These are phyloP conservation scores for Cronartium ribicola DNA, from an alignment of 1,284 basidiomycete species.

Conservation along the genomic window DNA sequence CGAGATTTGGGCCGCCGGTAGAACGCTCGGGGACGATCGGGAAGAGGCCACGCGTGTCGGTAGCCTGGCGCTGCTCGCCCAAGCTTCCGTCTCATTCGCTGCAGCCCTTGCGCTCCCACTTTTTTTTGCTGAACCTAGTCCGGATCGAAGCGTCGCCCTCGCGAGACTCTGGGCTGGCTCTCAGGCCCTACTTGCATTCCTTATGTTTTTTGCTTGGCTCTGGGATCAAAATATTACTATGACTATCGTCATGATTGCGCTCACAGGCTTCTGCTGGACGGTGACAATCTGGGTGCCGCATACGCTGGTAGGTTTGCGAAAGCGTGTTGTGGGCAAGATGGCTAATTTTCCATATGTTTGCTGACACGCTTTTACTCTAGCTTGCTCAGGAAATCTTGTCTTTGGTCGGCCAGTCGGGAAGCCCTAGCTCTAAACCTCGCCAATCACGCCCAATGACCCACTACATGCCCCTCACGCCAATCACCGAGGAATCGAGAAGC, in stretches of 20 bases:
- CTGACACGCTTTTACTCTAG: no score
- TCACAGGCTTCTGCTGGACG: conserved; percentile 50
- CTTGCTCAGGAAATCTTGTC: no score
- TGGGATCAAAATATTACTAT: conserved; percentile 4
- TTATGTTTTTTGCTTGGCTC: conserved; percentile 12
- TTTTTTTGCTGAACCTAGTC: not conserved
- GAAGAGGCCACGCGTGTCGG: conserved; percentile 46
- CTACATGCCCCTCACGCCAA: no score
- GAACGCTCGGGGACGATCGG: conserved; percentile 8
- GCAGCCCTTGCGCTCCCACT: conserved; percentile 46
- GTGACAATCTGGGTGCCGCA: conserved; percentile 50
- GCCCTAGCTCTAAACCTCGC: not conserved
- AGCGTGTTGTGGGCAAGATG: no score
- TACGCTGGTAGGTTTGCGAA: conserved; percentile 46
- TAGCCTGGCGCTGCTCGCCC: conserved; percentile 49
- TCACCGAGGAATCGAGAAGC: no score
- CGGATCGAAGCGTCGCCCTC: not conserved
- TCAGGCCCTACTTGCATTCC: not conserved
- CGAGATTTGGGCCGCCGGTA: conserved; percentile 45
- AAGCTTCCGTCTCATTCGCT: conserved; percentile 47
- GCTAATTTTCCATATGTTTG: no score
- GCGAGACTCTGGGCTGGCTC: conserved; percentile 9
- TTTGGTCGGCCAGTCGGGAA: not conserved
- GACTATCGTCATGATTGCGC: conserved; percentile 46
- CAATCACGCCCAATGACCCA: not conserved